phyloP scores from a whole-genome alignment of 169 alveolate genomes.

The Ichthyophthirius multifiliis region DNA sequence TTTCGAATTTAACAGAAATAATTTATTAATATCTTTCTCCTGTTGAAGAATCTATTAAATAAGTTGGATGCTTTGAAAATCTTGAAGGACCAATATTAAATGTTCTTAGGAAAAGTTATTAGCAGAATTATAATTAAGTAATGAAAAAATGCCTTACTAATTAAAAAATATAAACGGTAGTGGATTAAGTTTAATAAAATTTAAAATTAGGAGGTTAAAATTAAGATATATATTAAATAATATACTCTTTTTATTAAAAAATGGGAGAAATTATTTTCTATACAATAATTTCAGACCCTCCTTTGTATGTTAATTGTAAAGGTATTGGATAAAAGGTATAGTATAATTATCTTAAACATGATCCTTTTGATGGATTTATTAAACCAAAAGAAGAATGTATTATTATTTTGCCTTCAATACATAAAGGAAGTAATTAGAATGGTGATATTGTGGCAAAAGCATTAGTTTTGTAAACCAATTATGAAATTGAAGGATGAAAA shows the following conservation, averaged over 20 bases:
- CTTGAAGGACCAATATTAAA: conserved; percentile 75
- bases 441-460: conserved; percentile 13
- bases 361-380: conserved; percentile 81
- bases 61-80: conserved; percentile 48
- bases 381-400: conserved; percentile 71
- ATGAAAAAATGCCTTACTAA: conserved; percentile 39
- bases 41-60: conserved; percentile 41
- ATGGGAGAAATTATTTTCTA: conserved; percentile 60
- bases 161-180: background rate
- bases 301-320: conserved; percentile 51
- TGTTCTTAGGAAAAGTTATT: conserved; percentile 73
- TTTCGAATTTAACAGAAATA: conserved; percentile 36
- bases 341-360: conserved; percentile 65
- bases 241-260: conserved; percentile 56
- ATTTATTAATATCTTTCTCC: conserved; percentile 59
- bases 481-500: conserved; percentile 6
- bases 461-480: background rate
- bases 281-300: conserved; percentile 72
- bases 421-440: conserved; percentile 35
- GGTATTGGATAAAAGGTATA: conserved; percentile 69
- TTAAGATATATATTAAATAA: conserved; percentile 46
- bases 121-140: conserved; percentile 64
- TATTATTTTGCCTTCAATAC: conserved; percentile 68
- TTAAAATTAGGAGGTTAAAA: conserved; percentile 54
- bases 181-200: conserved; percentile 39